phyloP scores from a whole-genome alignment of 495 filamentous ascomycete species.

The Penicillium pancosmium region DNA sequence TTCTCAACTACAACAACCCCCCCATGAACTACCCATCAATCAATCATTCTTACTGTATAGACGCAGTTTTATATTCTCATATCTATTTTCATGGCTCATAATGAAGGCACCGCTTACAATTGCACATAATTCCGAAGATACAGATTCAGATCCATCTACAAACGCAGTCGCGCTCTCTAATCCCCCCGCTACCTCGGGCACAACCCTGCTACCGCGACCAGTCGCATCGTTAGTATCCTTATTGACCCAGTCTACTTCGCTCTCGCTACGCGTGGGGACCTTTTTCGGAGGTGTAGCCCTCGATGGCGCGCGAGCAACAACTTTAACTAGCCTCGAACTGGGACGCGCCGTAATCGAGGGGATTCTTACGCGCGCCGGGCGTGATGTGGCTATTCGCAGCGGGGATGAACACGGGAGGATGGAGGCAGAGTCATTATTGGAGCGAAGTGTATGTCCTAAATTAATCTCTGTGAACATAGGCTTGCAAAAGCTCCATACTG shows the following conservation, averaged over 20 bases:
- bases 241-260: conserved; percentile 66
- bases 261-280: conserved; percentile 71
- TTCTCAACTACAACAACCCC: background rate
- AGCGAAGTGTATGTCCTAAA: conserved; percentile 52
- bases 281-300: conserved; percentile 66
- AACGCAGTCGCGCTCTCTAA: conserved; percentile 23
- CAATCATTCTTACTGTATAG: conserved; percentile 1
- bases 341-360: conserved; percentile 67
- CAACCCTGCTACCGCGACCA: conserved; percentile 66
- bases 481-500: background rate
- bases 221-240: conserved; percentile 72
- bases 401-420: conserved; percentile 56
- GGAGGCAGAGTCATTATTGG: conserved; percentile 66
- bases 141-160: background rate
- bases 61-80: background rate
- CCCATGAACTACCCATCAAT: background rate
- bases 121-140: background rate
- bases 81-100: conserved; percentile 26
- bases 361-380: conserved; percentile 67
- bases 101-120: background rate
- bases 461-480: background rate
- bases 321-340: conserved; percentile 70
- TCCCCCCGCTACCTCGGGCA: conserved; percentile 42
- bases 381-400: conserved; percentile 60
- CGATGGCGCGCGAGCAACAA: conserved; percentile 67